Conservation (phyloP, 805 yeast species). For the Cyberlindnera veronae region DNA sequence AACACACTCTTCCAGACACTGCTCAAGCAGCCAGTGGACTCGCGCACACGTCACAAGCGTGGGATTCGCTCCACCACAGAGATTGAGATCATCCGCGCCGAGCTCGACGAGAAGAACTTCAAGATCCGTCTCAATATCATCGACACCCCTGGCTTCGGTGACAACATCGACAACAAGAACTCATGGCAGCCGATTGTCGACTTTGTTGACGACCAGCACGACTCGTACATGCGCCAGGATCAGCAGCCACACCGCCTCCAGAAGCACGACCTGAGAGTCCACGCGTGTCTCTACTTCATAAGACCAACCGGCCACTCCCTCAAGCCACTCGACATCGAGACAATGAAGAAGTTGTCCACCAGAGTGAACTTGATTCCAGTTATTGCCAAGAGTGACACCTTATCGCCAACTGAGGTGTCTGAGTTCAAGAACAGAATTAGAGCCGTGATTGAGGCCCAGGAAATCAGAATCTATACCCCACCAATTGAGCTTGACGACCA, state of each 20-base stretch:
- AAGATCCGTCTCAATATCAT: conserved; percentile 72
- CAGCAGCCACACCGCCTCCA: conserved; percentile 76
- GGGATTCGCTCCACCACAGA: conserved; percentile 70
- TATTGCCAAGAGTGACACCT: conserved; percentile 38
- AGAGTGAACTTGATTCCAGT: conserved; percentile 87
- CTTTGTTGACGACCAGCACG: conserved; percentile 90
- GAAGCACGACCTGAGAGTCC: conserved; percentile 81
- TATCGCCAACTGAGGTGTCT: conserved; percentile 26
- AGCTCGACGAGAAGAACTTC: conserved; percentile 80
- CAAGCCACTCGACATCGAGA: conserved; percentile 82
- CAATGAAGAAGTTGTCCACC: conserved; percentile 77
- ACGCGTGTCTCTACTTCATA: conserved; percentile 85
- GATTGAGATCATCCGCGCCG: conserved; percentile 75
- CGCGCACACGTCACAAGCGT: conserved; percentile 44
- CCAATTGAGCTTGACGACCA: conserved; percentile 74
- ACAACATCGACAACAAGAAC: conserved; percentile 78
- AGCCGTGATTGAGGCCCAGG: conserved; percentile 79
- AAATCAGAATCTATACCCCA: conserved; percentile 79
- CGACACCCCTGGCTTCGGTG: conserved; percentile 95
- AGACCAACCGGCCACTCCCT: conserved; percentile 89
- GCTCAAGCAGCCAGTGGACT: conserved; percentile 50
- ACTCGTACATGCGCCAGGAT: conserved; percentile 84
- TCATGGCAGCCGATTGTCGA: conserved; percentile 86
- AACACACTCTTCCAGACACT: conserved; percentile 80
- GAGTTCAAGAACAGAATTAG: conserved; percentile 54